Conservation (phyloP, 2,329 filamentous ascomycete species). For the Sarocladiaceae sp. region DNA sequence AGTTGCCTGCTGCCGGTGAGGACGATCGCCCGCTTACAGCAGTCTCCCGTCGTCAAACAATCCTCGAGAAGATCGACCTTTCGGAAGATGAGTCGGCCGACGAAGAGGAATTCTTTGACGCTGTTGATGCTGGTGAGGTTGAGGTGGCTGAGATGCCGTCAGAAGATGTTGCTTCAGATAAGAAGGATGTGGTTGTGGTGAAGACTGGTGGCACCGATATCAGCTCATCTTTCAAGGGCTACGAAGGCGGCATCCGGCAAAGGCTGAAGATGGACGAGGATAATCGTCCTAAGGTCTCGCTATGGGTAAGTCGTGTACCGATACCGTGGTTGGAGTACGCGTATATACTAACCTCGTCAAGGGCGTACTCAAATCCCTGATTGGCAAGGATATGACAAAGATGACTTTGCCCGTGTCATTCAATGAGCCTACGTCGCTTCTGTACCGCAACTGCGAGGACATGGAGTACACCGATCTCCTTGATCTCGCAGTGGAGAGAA, state of each 20-base stretch:
- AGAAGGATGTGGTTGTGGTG: slow-evolving; percentile 29
- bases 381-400: slow-evolving; percentile 99
- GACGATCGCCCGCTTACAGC: slow-evolving; percentile 33
- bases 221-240: slow-evolving; percentile 73
- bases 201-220: slow-evolving; percentile 54
- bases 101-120: slow-evolving; percentile 95
- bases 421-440: slow-evolving; percentile 92
- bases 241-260: slow-evolving; percentile 79
- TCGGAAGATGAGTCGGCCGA: slow-evolving; percentile 78
- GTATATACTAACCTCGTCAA: too few relatives aligned
- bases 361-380: slow-evolving; percentile 98
- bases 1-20: slow-evolving; percentile 19
- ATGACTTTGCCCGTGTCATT: slow-evolving; percentile 98
- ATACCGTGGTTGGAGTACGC: background rate
- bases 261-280: slow-evolving; percentile 86
- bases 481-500: slow-evolving; percentile 76
- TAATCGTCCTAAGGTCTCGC: slow-evolving; percentile 84
- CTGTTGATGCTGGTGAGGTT: slow-evolving; percentile 87
- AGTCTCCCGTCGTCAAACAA: slow-evolving; percentile 53
- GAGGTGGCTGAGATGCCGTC: slow-evolving; percentile 66
- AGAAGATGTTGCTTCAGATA: slow-evolving; percentile 34
- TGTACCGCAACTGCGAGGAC: slow-evolving; percentile 93
- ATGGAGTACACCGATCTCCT: slow-evolving; percentile 96
- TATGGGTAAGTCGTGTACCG: slow-evolving; percentile 66
- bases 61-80: slow-evolving; percentile 64